Evolutionary conservation across 768 basidiomycete species (phyloP), one percentile per base, ranked within the genome.

Genomic region (Chalciporus piperatus): DNA sequence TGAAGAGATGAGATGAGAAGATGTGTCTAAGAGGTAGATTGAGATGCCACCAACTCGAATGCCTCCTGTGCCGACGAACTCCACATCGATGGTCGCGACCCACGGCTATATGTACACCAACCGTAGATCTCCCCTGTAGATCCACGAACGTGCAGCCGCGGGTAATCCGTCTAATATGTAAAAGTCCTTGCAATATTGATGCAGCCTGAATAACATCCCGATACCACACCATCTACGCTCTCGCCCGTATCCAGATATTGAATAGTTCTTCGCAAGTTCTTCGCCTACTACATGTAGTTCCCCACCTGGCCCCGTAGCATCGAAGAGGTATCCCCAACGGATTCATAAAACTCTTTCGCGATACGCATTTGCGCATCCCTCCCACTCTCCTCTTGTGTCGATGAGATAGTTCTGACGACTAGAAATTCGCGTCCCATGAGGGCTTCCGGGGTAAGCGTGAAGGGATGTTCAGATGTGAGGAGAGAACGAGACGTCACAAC

Each of bases 261-360:
- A n/a, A n/a, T 7, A 25, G 25, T 3, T 25, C 25, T 25, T 25
- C 25, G 25, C 7, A 4, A 7, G 49, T 43, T 51, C 47, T 16
- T 13, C 19, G 4, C 40, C 32, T 28, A 48, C 41, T 28, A 10
- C 30, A 41, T 19, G n/a, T 9, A 14, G 22, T 17, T 9, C 22
- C 32, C 27, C 14, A n/a, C 14, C 41, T 22, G 55, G 25, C 44
- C 25, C 46, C 55, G 51, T 43, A 51, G 79, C 59, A 78, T 76
- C 10, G 77, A 70, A 6, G 80, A 76, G 51, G 81, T 78, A 58
- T 93, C 82, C 57, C 84, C 81, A 13, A 90, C 85, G 17, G 80
- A 83, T 25, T 81, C 80, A 62, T 93, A 95, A 63, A 94, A 93
- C 62, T 94, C 92, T 58, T 76, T 78, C 49, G 91, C 83, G 39